Base-by-base conservation (phyloP, 768 basidiomycete species). In the Pisolithus tinctorius region DNA sequence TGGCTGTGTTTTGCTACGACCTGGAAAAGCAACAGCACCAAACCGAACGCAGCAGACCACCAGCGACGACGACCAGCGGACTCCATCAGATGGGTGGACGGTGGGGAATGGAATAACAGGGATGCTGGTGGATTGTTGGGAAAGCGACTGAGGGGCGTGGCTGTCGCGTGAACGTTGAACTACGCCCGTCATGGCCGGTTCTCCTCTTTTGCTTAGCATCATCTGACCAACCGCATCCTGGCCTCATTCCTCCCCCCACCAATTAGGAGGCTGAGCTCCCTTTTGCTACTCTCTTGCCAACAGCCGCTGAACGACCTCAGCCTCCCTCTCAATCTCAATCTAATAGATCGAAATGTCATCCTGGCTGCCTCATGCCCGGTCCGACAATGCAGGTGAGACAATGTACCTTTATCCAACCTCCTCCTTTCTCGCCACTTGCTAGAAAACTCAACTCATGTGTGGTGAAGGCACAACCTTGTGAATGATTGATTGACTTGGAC, bases 1-100 rank as follows among this genome's bases (percentile, higher is more conserved):
- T 67, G 67, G 40, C 57, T 1, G 39, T 67, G 57, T 69, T 67
- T 63, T 61, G 63, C 67, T 56, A 63, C 38, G 30, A 66, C 67
- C 41, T 59, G 49, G 51, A 69, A 40, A 67, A 67, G 53, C 59
- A 67, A 67, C 63, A 67, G 6, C 42, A 61, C 53, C 66, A 67
- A 67, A 69, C 56, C 60, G 50, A 65, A 58, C 4, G 56, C 39
- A 5, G 36, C 20, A 17, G 47, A 62, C 29, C 36, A 62, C 17
- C 46, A 44, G 26, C 43, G 49, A 23, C 54, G 41, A 27, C 31
- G 67, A 45, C 39, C 4, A 10, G n/a, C 5, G 4, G 23, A 41
- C 40, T 9, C 9, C 17, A 39, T 16, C 37, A 17, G 20, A 16
- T 14, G 20, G 14, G 4, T n/a, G 38, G 38, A 39, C 20, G 16